Conservation (phyloP, 2,329 filamentous ascomycete genomes). For the Colletotrichum gloeosporioides region DNA sequence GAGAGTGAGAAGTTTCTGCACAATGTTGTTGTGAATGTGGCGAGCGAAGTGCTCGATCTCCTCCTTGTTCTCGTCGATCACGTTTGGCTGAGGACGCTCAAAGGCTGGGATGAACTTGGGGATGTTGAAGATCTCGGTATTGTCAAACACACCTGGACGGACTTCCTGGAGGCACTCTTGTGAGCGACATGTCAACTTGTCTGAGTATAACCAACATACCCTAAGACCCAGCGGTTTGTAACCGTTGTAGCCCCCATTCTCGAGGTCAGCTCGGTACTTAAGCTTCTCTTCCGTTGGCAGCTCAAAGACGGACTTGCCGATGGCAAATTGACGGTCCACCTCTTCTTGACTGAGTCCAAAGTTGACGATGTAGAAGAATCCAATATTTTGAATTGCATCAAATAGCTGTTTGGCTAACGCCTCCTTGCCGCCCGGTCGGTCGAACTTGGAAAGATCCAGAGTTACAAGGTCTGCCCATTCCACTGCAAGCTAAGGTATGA, state of each 20-base stretch:
- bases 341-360: constrained; percentile 66
- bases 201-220: background rate
- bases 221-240: constrained; percentile 54
- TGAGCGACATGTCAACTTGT: background rate
- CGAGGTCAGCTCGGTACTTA: constrained; percentile 57
- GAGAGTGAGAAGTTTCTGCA: constrained; percentile 36
- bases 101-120: constrained; percentile 42
- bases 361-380: constrained; percentile 69
- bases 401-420: constrained; percentile 58
- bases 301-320: constrained; percentile 63
- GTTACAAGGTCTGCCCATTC: constrained; percentile 63
- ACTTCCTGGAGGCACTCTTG: constrained; percentile 27
- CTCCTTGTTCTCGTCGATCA: constrained; percentile 33
- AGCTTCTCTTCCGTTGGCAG: constrained; percentile 64
- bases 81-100: constrained; percentile 33
- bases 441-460: constrained; percentile 60
- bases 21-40: constrained; percentile 38
- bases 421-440: constrained; percentile 59
- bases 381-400: constrained; percentile 55
- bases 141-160: constrained; percentile 38
- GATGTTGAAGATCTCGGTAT: constrained; percentile 46
- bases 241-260: constrained; percentile 61
- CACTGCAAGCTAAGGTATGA: constrained; percentile 24
- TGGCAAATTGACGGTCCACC: constrained; percentile 65
- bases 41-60: constrained; percentile 40